Percentiles rank a stretch among this genome's conserved stretches.
These are phyloP conservation scores for Delphinella strobiligena DNA, from an alignment of 2,329 filamentous ascomycete genomes.

Conservation along the genomic window DNA sequence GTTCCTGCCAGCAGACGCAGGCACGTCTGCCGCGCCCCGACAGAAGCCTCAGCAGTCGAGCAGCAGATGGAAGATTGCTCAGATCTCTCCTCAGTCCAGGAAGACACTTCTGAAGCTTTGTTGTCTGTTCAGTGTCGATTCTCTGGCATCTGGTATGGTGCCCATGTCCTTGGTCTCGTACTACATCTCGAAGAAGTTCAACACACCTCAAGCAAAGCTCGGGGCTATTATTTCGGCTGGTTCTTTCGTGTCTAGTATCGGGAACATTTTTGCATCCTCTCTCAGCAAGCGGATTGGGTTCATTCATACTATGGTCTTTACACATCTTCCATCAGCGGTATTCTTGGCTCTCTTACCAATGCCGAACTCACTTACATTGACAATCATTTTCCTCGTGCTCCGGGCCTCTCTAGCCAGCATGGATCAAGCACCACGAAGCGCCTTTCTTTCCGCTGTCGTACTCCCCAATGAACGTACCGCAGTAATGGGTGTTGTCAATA, in stretches of 20 bases:
- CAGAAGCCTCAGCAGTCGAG: background rate
- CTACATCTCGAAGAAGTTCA: conserved; percentile 46
- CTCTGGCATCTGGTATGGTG: conserved; percentile 55
- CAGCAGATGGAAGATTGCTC: conserved; percentile 29
- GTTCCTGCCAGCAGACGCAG: conserved; percentile 6
- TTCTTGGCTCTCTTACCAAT: conserved; percentile 49
- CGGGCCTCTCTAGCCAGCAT: conserved; percentile 53
- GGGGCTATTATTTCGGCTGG: conserved; percentile 42
- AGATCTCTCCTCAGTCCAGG: conserved; percentile 45
- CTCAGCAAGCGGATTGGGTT: conserved; percentile 52
- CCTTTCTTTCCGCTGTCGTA: conserved; percentile 56
- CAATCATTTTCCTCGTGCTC: conserved; percentile 49
- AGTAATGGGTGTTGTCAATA: conserved; percentile 58
- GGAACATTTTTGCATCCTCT: conserved; percentile 42
- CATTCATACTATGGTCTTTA: conserved; percentile 52
- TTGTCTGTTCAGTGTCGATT: conserved; percentile 55
- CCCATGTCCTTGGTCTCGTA: conserved; percentile 40
- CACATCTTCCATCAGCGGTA: conserved; percentile 52
- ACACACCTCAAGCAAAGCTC: conserved; percentile 32
- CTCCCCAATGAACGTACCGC: conserved; percentile 55
- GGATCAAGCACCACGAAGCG: conserved; percentile 58
- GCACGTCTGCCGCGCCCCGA: conserved; percentile 4
- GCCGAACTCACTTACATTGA: conserved; percentile 39
- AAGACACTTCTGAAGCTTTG: conserved; percentile 49
- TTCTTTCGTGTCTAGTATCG: conserved; percentile 29